These are phyloP conservation scores for Galerina sulciceps DNA, from an alignment of 768 basidiomycete species.

Conservation along the genomic window DNA sequence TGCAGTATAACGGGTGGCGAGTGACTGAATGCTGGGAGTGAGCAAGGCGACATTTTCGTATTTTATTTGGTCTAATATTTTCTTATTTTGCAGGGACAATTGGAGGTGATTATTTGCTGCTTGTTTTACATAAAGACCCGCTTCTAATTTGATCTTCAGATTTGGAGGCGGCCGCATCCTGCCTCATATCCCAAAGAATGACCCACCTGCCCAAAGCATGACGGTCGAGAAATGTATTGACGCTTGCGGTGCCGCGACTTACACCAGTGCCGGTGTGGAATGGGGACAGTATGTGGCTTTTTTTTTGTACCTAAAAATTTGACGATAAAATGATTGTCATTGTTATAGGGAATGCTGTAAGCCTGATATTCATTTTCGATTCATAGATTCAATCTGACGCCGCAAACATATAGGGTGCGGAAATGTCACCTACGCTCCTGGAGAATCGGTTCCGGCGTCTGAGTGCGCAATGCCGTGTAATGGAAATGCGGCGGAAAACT, in stretches of 20 bases:
- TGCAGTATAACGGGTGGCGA: constrained; percentile 9
- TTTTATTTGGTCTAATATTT: neutral
- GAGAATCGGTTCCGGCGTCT: constrained; percentile 4
- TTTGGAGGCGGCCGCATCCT: constrained; percentile 6
- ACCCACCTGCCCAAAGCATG: constrained; percentile 15
- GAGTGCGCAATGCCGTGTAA: constrained; percentile 12
- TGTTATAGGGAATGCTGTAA: constrained; percentile 9
- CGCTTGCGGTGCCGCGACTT: constrained; percentile 10
- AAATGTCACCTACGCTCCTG: constrained; percentile 7
- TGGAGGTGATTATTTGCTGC: neutral
- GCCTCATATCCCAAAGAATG: constrained; percentile 2
- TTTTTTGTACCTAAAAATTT: no score
- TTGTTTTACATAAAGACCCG: neutral
- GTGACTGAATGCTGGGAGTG: constrained; percentile 12
- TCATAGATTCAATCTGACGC: neutral
- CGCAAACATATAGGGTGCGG: constrained; percentile 3
- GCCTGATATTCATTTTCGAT: neutral
- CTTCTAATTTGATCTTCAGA: neutral
- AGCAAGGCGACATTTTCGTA: neutral
- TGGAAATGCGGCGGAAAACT: constrained; percentile 9
- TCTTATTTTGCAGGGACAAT: neutral
- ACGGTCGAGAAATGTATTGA: constrained; percentile 16
- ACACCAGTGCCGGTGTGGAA: constrained; percentile 14
- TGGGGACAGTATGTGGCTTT: constrained; percentile 9
- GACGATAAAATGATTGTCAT: no score